Base-by-base conservation (phyloP, 768 basidiomycete species). In the Mrakia hoshinonis region DNA sequence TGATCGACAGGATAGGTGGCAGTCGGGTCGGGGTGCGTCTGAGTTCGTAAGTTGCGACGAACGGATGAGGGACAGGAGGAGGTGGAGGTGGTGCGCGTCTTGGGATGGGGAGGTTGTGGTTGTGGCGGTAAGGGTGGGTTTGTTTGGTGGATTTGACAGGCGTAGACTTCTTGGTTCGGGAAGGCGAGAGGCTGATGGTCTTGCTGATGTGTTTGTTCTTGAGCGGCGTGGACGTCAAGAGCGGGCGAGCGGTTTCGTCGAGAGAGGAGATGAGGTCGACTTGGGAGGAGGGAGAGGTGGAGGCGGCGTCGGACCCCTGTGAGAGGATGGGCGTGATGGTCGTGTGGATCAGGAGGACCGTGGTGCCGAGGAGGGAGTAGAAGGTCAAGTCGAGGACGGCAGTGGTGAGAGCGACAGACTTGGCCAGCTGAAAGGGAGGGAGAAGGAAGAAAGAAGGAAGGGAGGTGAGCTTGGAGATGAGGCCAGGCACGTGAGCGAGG, bases 51-150 rank as follows among this genome's bases (percentile, higher is more conserved):
- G 6, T n/a, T n/a, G n/a, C n/a, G n/a, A n/a, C n/a, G n/a, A n/a
- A n/a, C n/a, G 55, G 20, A 20, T 29, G 49, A 51, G 49, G 49
- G 20, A 18, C 6, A 39, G 58, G 58, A n/a, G 58, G 58, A 39
- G 58, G 58, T 5, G 58, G 58, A 39, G 58, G 58, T 13, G 58
- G 58, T 38, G 31, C 31, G 22, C 58, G 58, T 2, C 31, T 29
- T 11, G 36, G 4, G 58, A 61, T 38, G 58, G 34, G 12, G 29
- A 60, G 54, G 54, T 29, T 31, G 54, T 6, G 52, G 18, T 34
- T 39, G 22, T 22, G 58, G 36, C 58, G n/a, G n/a, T n/a, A n/a
- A n/a, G n/a, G n/a, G 58, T 36, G 58, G 58, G 58, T 36, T 55
- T n/a, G 43, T 43, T 43, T 43, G 43, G 43, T 61, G 58, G 36